Evolutionary conservation across 106 monocot species (phyloP).

Genomic region (Cymbidium sinense): DNA sequence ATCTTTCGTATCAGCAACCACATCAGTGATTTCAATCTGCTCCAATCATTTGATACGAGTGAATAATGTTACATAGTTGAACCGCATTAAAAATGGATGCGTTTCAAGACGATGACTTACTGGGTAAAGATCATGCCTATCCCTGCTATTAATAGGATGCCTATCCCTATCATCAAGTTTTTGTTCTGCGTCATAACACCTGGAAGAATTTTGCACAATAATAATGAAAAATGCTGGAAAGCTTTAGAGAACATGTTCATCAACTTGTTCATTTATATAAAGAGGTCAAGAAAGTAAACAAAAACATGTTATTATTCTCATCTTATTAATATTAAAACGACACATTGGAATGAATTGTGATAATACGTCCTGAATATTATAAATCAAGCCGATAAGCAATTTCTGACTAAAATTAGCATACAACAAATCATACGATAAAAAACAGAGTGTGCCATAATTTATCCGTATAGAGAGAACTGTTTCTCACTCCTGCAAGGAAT

Average conservation of each 20-base stretch:
- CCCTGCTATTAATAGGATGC: constrained; percentile 67
- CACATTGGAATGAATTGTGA: neutral
- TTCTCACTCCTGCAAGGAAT: too few species aligned
- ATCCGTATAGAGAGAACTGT: neutral
- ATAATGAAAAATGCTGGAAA: neutral
- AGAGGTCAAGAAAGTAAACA: neutral
- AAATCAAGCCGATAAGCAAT: neutral
- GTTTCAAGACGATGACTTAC: constrained; percentile 29
- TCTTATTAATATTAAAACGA: neutral
- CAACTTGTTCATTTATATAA: neutral
- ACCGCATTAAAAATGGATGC: neutral
- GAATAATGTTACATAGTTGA: neutral
- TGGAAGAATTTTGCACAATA: constrained; percentile 14
- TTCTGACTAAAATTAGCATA: neutral
- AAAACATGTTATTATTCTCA: neutral
- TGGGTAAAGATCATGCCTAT: constrained; percentile 55
- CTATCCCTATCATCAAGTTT: constrained; percentile 77
- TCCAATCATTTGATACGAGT: neutral
- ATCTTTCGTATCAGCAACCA: constrained; percentile 80
- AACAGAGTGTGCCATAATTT: neutral
- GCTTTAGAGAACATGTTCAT: neutral
- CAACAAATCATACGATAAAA: neutral
- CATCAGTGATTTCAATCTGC: constrained; percentile 72
- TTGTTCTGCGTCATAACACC: constrained; percentile 77
- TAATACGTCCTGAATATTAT: too few species aligned